A percentile compares a stretch with the other conserved stretches of the same genome.
Evolutionary conservation across 1,139 yeast species (phyloP).

Genomic region (Lodderomyces metapsilosis): DNA sequence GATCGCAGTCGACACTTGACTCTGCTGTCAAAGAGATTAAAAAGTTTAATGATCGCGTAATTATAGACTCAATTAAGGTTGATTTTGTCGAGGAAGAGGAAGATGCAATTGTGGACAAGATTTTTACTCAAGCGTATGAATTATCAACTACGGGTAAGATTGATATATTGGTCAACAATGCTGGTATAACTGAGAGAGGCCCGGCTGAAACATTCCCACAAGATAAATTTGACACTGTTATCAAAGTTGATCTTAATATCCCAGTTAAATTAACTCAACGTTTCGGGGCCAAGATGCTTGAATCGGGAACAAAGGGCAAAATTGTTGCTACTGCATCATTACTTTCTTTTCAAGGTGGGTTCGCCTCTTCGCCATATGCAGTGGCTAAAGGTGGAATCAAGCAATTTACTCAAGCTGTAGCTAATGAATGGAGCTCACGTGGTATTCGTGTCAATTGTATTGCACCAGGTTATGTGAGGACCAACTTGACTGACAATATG

Average conservation of each 20-base stretch:
- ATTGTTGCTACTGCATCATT: constrained; percentile 28
- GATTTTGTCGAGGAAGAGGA: constrained; percentile 21
- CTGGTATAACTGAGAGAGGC: constrained; percentile 46
- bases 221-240: constrained; percentile 43
- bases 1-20: constrained; percentile 18
- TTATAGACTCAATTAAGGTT: constrained; percentile 19
- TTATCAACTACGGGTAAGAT: constrained; percentile 31
- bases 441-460: constrained; percentile 55
- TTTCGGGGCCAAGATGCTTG: constrained; percentile 44
- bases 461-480: constrained; percentile 56
- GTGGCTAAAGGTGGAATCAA: constrained; percentile 54
- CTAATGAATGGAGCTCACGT: constrained; percentile 52
- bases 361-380: constrained; percentile 52
- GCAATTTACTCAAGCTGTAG: constrained; percentile 46
- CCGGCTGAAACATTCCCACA: constrained; percentile 21
- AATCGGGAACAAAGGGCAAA: constrained; percentile 31
- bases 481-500: constrained; percentile 48
- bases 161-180: constrained; percentile 55
- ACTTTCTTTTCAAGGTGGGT: constrained; percentile 59
- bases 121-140: constrained; percentile 32
- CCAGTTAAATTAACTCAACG: constrained; percentile 46
- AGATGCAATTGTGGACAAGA: constrained; percentile 23
- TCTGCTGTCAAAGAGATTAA: constrained; percentile 19
- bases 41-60: constrained; percentile 20
- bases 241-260: constrained; percentile 49